Evolutionary conservation across 306 rosid species (phyloP), one percentile per base, ranked within the genome.

Genomic region (Glycine tomentella): DNA sequence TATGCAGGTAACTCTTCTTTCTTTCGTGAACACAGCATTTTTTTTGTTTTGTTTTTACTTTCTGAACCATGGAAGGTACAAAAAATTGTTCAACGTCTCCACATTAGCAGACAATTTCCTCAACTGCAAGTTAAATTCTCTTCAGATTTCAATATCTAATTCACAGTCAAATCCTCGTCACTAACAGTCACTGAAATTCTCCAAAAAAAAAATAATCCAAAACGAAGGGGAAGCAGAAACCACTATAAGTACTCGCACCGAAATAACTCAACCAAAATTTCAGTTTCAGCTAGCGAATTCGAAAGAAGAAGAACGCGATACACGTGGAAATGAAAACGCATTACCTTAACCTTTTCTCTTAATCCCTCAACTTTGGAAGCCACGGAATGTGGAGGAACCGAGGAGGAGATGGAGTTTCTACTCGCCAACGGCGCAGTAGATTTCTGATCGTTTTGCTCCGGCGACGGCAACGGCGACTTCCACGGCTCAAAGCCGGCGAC

Each of bases 401-500:
- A 73, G 9, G 95, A 88, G 77, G 95, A 88, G 77, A 84, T 84
- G 84, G 96, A 88, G 84, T 82, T 75, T 69, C 92, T 65, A 80
- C 92, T 77, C 64, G 50, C 86, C 84, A 86, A 17, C 51, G 95
- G 90, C 8, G 87, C 87, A 61, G 71, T 87, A 4, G 85, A 69
- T 65, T 38, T 79, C 79, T 59, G 86, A 83, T 87, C 87, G 31
- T 82, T 92, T 17, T 75, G 79, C 72, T 85, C 90, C 71, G 89
- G 50, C 61, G 90, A 63, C 78, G 40, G 38, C 38, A 2, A 4
- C 38, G 85, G 45, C 9, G 89, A 77, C 53, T 91, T 91, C 88
- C 91, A 85, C 4, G 94, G 96, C 84, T 89, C 91, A 75, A 91
- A 93, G n/a, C 92, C 97, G 61, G 89, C 59, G 8, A 93, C 84